Evolutionary conservation across 2,329 filamentous ascomycete genomes (phyloP).

Genomic region (Bipolaris cookei): DNA sequence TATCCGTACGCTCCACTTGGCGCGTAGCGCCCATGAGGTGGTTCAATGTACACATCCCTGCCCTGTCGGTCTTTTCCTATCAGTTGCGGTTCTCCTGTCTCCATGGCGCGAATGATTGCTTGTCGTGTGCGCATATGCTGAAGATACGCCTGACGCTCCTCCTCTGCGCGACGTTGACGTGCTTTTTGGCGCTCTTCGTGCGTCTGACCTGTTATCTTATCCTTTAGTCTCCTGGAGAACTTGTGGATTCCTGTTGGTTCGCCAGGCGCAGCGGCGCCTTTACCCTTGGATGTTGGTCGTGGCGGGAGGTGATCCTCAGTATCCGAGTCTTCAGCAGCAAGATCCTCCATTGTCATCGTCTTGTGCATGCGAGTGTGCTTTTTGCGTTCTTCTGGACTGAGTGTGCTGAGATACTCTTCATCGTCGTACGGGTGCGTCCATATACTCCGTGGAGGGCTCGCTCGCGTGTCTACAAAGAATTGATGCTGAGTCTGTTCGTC

Average conservation of each 20-base stretch:
- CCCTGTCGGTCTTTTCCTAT: conserved; percentile 62
- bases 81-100: conserved; percentile 63
- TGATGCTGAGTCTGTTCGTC: conserved; percentile 62
- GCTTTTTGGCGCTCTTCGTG: conserved; percentile 60
- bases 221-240: conserved; percentile 64
- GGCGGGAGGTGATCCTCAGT: conserved; percentile 36
- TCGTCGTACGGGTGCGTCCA: conserved; percentile 70
- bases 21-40: conserved; percentile 51
- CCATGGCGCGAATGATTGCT: conserved; percentile 58
- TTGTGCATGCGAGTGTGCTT: conserved; percentile 51
- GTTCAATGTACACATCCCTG: conserved; percentile 64
- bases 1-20: conserved; percentile 49
- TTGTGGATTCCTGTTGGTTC: conserved; percentile 49
- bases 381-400: conserved; percentile 58
- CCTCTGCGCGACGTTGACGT: conserved; percentile 55
- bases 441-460: conserved; percentile 62
- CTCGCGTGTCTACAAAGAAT: conserved; percentile 67
- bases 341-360: conserved; percentile 51
- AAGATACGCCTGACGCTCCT: conserved; percentile 60
- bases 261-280: conserved; percentile 9
- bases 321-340: conserved; percentile 53
- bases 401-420: conserved; percentile 57
- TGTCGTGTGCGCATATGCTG: conserved; percentile 59
- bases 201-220: conserved; percentile 63
- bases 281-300: conserved; percentile 14